These are phyloP conservation scores for Penicillium parvum DNA, from an alignment of 495 filamentous ascomycete species.

Conservation along the genomic window DNA sequence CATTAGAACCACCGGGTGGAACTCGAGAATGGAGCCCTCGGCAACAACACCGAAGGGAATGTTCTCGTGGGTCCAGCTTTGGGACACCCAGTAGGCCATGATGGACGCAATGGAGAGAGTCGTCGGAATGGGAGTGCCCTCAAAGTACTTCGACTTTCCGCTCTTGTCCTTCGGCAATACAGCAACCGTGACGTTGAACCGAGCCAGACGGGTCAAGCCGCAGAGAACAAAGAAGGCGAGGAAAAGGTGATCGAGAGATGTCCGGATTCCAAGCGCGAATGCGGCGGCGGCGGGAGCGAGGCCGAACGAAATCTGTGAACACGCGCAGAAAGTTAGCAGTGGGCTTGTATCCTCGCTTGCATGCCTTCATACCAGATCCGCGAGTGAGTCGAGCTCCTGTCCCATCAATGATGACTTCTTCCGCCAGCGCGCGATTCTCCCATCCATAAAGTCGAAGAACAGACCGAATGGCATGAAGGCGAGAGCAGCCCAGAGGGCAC, in stretches of 20 bases:
- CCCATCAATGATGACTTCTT: conserved; percentile 96
- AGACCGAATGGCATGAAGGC: conserved; percentile 87
- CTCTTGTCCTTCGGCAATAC: conserved; percentile 83
- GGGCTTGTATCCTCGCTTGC: neutral
- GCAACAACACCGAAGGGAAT: conserved; percentile 66
- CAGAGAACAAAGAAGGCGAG: conserved; percentile 91
- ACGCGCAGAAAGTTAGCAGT: neutral
- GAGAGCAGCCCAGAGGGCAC: conserved; percentile 74
- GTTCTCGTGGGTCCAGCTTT: conserved; percentile 73
- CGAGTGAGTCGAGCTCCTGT: conserved; percentile 95
- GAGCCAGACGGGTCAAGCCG: conserved; percentile 86
- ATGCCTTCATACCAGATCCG: conserved; percentile 69
- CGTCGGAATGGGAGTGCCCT: conserved; percentile 94
- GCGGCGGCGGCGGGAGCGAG: conserved; percentile 81
- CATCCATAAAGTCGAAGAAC: conserved; percentile 99
- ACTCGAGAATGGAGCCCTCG: conserved; percentile 65
- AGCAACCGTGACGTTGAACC: conserved; percentile 93
- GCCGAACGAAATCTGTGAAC: conserved; percentile 85
- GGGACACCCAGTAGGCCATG: conserved; percentile 85
- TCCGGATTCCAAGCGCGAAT: conserved; percentile 87
- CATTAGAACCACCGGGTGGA: conserved; percentile 79
- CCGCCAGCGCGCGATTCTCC: conserved; percentile 91
- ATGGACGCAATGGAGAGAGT: conserved; percentile 70
- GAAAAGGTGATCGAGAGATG: conserved; percentile 76
- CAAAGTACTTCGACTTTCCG: conserved; percentile 91